Evolutionary conservation across 331 rosid species (phyloP), one percentile per base, ranked within the genome.

Genomic region (Cydonia oblonga): DNA sequence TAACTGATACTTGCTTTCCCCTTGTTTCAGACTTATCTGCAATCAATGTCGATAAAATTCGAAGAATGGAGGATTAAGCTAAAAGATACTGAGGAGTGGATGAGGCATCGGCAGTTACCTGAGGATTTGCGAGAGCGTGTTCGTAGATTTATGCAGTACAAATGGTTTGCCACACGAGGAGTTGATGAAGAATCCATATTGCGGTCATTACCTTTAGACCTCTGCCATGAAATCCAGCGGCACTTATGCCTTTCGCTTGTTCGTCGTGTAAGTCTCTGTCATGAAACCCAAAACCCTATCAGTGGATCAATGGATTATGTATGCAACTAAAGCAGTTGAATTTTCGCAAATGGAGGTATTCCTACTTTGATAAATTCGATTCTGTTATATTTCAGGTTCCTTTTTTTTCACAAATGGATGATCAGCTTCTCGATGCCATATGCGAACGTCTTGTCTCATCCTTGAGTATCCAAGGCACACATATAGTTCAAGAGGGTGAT

Each of bases 331-430:
- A 25, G 19, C 64, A 25, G 32, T 59, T 59, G 64, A 59, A 25
- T 59, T 13, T 59, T 59, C 8, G 20, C 64, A 5, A 14, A 25
- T 14, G 35, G 64, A 25, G 33, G 64, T 12, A 59, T 25, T 29
- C 8, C 64, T 59, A 62, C 19, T 20, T 8, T 73, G n/a, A 33
- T 29, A 73, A 18, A 44, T 59, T 46, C 69, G 28, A 7, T 14
- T 65, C 6, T n/a, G 80, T 71, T 13, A 26, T 42, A 80, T 33
- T 78, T 5, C 66, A 90, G 98, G 97, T 93, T 6, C 97, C 95
- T 0, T 89, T 93, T 82, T 93, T 93, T 83, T 87, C 98, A 66
- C 98, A 90, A 83, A 93, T 90, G 98, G 97, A 93, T 15, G 95
- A 80, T 78, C 97, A 89, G 35, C 92, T 93, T 56, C 93, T 93